Conservation (phyloP, 2,329 filamentous ascomycete genomes). For the Helotiales sp. region DNA sequence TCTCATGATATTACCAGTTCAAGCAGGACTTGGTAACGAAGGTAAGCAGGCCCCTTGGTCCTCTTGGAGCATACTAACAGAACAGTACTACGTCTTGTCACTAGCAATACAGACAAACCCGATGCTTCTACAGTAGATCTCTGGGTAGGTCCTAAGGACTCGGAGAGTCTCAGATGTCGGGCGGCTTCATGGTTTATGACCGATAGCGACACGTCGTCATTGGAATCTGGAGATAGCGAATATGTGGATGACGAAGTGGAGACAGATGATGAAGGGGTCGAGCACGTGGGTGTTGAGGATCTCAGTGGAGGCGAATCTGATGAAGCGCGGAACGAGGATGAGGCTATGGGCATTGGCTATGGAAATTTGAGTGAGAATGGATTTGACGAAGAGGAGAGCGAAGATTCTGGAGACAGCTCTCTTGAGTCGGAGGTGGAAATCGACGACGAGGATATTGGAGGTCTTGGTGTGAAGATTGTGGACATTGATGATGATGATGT, state of each 20-base stretch:
- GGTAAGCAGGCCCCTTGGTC: constrained; percentile 13
- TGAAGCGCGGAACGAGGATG: not conserved
- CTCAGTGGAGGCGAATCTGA: not conserved
- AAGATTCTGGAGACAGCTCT: not conserved
- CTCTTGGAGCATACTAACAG: constrained; percentile 19
- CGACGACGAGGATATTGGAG: not conserved
- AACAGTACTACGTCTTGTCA: constrained; percentile 24
- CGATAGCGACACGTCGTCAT: not conserved
- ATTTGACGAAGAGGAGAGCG: not conserved
- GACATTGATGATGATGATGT: constrained; percentile 3
- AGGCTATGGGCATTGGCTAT: not conserved
- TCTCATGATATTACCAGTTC: constrained; percentile 28
- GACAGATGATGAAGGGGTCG: not conserved
- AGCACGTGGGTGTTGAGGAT: not conserved
- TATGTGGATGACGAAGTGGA: not conserved
- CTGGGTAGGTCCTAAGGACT: constrained; percentile 14
- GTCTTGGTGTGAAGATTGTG: constrained; percentile 1
- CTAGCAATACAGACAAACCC: constrained; percentile 21
- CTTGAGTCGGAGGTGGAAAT: not conserved
- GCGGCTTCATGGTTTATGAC: not conserved
- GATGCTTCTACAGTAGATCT: constrained; percentile 23
- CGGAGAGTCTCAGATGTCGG: not conserved
- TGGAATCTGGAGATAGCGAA: not conserved
- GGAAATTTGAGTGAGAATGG: not conserved
- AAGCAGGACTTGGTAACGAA: constrained; percentile 26